Conservation (phyloP, 352 stramenopile genomes). For the Pythium phragmiticola region DNA sequence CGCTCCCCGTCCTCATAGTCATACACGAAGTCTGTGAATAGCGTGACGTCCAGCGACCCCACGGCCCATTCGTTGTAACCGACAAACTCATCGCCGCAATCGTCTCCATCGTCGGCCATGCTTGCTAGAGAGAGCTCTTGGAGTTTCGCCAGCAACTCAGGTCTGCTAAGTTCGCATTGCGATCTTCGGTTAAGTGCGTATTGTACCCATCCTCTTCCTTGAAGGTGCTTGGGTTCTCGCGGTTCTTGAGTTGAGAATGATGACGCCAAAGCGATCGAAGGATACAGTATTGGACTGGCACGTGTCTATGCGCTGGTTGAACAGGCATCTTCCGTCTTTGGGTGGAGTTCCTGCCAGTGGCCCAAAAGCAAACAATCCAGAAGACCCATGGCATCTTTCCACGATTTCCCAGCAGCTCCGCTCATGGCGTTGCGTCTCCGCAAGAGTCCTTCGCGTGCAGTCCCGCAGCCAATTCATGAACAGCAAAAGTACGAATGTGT, state of each 20-base stretch:
- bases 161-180: background rate
- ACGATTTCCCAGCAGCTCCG: background rate
- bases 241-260: too few relatives aligned
- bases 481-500: constrained; percentile 2
- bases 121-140: background rate
- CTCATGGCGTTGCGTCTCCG: constrained; percentile 12
- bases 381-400: background rate
- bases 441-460: background rate
- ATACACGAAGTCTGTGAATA: constrained; percentile 84
- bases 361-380: background rate
- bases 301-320: constrained; percentile 1
- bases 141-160: background rate
- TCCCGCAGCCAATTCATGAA: background rate
- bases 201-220: background rate
- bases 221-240: background rate
- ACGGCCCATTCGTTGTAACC: constrained; percentile 74
- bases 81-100: constrained; percentile 32
- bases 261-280: too few relatives aligned
- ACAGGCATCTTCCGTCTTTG: background rate
- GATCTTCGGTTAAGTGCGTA: constrained; percentile 9
- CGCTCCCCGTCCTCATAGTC: constrained; percentile 58
- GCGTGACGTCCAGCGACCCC: constrained; percentile 45
- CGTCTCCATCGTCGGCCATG: constrained; percentile 16
- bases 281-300: background rate
- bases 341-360: too few relatives aligned